Base-by-base conservation (phyloP, 441 rosid species). In the Populus hybrid region DNA sequence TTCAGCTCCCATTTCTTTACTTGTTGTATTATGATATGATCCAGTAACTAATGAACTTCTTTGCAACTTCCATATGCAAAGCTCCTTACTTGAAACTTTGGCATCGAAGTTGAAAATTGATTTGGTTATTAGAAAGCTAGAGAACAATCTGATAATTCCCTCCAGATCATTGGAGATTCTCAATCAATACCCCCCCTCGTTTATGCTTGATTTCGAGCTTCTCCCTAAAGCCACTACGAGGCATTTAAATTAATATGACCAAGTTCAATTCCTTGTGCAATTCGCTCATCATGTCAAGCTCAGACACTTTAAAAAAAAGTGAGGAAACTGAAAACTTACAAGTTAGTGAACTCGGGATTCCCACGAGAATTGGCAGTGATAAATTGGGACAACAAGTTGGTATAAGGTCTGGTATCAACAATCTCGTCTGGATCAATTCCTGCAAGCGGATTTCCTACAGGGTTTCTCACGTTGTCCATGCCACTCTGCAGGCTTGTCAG, bases 381-480 rank as follows among this genome's bases (percentile, higher is more conserved):
- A 73, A 82, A 92, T 63, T 95, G 97, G 3, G 99, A 92, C 16
- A 95, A 71, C 72, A 89, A 85, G 69, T 89, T 92, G 34, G 89
- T 91, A 77, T 92, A 93, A 81, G 98, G 95, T 24, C 98, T 79
- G 0, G 97, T 95, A 66, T 95, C 98, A 0, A 95, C 91, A 18
- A 95, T 95, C 90, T 95, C 99, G 0, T 84, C 83, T 0, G 91
- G 98, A 72, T 95, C 99, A 79, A 95, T 95, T 42, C 99, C 99
- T 20, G 99, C 98, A 76, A 95, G 65, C 36, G 99, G 99, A 74
- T 85, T 95, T n/a, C 98, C 98, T 21, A 95, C 99, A 0, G 99
- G 99, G 75, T 95, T 95, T 84, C 98, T 85, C 61, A 95, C 99
- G 80, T 95, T 95, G 91, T 95, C 97, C 99, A 95, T 95, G 16